Percentiles rank a stretch among this genome's conserved stretches.
These are phyloP conservation scores for Hypoxylon perforatum DNA, from an alignment of 495 filamentous ascomycete species.

Conservation along the genomic window DNA sequence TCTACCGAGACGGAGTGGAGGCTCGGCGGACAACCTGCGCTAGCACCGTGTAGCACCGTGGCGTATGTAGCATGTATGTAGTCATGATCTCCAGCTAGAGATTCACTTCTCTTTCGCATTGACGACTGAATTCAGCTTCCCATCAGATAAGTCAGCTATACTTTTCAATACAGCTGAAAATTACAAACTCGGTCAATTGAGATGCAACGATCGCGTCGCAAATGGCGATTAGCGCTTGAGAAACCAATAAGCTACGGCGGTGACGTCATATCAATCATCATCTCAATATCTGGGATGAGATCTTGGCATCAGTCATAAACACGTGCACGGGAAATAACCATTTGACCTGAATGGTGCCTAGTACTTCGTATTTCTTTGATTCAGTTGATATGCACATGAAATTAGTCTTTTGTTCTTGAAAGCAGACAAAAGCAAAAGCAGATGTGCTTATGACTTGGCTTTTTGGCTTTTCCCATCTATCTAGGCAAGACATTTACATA, in stretches of 20 bases:
- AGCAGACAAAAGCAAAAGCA: too few species aligned
- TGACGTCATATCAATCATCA: slow-evolving; percentile 39
- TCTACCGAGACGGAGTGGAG: slow-evolving; percentile 28
- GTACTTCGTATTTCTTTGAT: not conserved
- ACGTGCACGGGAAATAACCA: slow-evolving; percentile 16
- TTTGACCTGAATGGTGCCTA: too few species aligned
- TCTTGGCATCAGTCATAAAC: slow-evolving; percentile 25
- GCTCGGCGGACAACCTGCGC: slow-evolving; percentile 15
- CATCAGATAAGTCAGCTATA: not conserved
- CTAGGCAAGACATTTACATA: too few species aligned
- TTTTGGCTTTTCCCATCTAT: too few species aligned
- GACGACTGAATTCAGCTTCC: not conserved
- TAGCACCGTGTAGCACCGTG: slow-evolving; percentile 15
- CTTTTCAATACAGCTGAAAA: not conserved
- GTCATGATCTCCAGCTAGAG: not conserved
- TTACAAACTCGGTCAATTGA: not conserved
- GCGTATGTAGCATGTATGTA: not conserved
- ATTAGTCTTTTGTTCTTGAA: too few species aligned
- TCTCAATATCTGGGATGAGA: too few species aligned
- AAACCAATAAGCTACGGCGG: slow-evolving; percentile 1
- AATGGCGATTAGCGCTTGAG: not conserved
- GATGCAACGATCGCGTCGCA: not conserved
- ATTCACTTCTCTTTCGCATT: not conserved
- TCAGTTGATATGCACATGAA: too few species aligned
- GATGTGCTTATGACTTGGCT: too few species aligned